Percentiles rank a stretch among this genome's conserved stretches.
Evolutionary conservation across 2,329 filamentous ascomycete species (phyloP).

Genomic region (Venturiaceae sp.): DNA sequence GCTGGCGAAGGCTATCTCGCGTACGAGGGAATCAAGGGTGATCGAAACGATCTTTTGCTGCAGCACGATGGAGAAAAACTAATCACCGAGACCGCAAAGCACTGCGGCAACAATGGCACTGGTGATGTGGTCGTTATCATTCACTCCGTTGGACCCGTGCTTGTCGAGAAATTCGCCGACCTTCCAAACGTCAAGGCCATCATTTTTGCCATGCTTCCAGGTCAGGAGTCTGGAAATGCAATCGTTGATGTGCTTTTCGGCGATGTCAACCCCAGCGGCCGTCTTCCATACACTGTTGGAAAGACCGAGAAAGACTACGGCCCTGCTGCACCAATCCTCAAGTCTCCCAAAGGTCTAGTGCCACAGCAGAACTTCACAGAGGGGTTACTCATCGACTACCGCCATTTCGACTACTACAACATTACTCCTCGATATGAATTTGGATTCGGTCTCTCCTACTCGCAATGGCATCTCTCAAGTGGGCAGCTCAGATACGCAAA

Average conservation of each 20-base stretch:
- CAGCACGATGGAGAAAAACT: constrained; percentile 73
- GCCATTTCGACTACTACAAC: constrained; percentile 69
- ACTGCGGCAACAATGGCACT: constrained; percentile 50
- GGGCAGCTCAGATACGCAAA: constrained; percentile 34
- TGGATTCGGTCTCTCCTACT: constrained; percentile 78
- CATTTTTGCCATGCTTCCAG: constrained; percentile 74
- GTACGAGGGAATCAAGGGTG: constrained; percentile 59
- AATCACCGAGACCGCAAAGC: constrained; percentile 58
- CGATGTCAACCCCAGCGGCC: constrained; percentile 67
- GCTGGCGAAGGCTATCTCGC: constrained; percentile 68
- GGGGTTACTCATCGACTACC: constrained; percentile 81
- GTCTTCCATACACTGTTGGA: constrained; percentile 79
- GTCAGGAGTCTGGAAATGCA: constrained; percentile 77
- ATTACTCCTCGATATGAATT: constrained; percentile 76
- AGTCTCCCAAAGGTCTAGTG: constrained; percentile 55
- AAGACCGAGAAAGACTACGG: constrained; percentile 69
- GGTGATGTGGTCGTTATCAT: constrained; percentile 73
- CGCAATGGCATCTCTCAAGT: constrained; percentile 55
- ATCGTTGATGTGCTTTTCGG: constrained; percentile 74
- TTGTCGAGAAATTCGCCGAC: constrained; percentile 73
- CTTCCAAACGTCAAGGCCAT: constrained; percentile 69
- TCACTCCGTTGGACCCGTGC: constrained; percentile 74
- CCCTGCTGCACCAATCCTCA: constrained; percentile 57
- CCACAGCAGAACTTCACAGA: constrained; percentile 80
- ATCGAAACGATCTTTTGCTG: constrained; percentile 65